Evolutionary conservation across 495 filamentous ascomycete genomes (phyloP), one percentile per base, ranked within the genome.

Genomic region (Xanthoparmelia taractica): DNA sequence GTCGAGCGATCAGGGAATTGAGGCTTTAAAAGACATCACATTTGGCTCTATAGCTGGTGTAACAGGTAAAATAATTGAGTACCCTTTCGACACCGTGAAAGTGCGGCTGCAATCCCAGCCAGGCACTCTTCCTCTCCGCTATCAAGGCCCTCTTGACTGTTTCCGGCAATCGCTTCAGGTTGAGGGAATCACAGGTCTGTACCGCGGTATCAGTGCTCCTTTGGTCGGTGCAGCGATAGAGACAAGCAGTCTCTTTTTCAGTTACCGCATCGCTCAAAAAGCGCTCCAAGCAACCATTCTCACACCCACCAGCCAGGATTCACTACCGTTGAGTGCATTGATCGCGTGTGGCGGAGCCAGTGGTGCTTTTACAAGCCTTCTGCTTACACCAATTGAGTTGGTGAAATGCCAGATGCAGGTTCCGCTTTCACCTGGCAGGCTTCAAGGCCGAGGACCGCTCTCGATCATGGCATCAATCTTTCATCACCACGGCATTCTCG

Each of bases 401-500:
- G 87, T 99, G 70, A 99, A 99, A 75, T 99, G 95, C 81, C 93
- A 93, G 75, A 95, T 99, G 81, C 95, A 99, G 73, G 91, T 96
- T 11, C 84, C 84, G 6, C 54, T 77, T 6, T 61, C 71, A 4
- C 57, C 57, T 27, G 76, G 82, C 10, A 77, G 69, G 4, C 60
- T 70, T 15, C 73, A 70, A 41, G 68, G 72, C 12, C 73, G 79
- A 4, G 78, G 83, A 6, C 82, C 84, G 0, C 72, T 89, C 31
- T 76, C 72, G 7, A 76, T 96, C 47, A 90, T 97, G 38, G 77
- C 76, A 10, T 83, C 91, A 23, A 82, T 97, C 15, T 94, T 89
- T 63, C 85, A 85, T 1, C 84, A 90, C 63, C 83, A 96, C 65
- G 94, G 94, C 2, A 34, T 96, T 3, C 68, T 80, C 13, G 95